Evolutionary conservation across 2,329 filamentous ascomycete species (phyloP), one percentile per base, ranked within the genome.

Genomic region (Fusarium ambrosium): DNA sequence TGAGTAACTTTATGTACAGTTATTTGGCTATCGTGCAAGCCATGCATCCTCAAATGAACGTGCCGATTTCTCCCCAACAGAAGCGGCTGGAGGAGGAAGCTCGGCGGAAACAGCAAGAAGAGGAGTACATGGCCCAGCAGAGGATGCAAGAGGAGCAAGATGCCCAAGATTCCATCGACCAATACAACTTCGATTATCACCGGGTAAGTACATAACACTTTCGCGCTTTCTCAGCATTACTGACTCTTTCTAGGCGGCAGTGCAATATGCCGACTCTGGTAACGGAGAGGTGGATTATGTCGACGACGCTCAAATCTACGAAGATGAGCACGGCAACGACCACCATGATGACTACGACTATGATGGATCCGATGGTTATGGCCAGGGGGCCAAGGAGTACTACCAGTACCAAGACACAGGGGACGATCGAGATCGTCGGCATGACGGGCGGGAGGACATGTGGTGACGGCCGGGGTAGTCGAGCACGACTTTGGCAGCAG

Each of bases 1-100:
- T 99, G 76, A 98, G 95, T 84, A 99, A 99, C 83, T 99, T 99
- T 84, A 99, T 99, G 97, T 99, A 99, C 85, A 97, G 95, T 67
- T 99, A 99, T 82, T 89, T 99, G 74, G 97, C 97, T 72, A 99
- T 98, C 83, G 97, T 99, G 55, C 97, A 99, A 84, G 95, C 97
- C 79, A 98, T 98, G 94, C 97, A 99, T 82, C 97, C 97, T 51
- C 94, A 97, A 80, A 94, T 98, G 85, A 94, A 97, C 79, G 92
- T 97, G 51, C 94, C 94, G n/a, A 90, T 93, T 39, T 95, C 93
- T 18, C 92, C 93, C 39, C 95, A 95, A 78, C 92, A 93, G 80
- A 90, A 90, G 79, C 86, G 87, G 62, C 83, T 90, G 62, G 89
- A 91, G 70, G 88, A 91, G 64, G 88, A 89, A 75, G 84, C 86